These are phyloP conservation scores for Loxodes magnus DNA, from an alignment of 73 alveolate species.

Conservation along the genomic window DNA sequence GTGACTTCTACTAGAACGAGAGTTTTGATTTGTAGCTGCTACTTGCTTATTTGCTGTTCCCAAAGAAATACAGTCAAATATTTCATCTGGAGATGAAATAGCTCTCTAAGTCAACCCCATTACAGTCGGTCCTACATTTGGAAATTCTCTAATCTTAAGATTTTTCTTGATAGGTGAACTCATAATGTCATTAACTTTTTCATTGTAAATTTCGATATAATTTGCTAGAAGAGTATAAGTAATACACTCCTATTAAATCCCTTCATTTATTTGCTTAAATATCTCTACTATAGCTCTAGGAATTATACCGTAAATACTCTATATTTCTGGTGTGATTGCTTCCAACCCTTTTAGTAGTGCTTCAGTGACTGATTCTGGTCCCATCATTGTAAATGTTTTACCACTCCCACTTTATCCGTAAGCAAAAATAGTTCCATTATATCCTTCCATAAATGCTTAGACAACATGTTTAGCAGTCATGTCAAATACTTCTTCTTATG, in stretches of 20 bases:
- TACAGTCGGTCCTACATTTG: constrained; percentile 26
- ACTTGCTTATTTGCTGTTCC: constrained; percentile 78
- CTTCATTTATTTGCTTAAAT: constrained; percentile 63
- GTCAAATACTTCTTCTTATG: constrained; percentile 5
- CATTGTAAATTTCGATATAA: constrained; percentile 81
- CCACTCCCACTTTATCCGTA: constrained; percentile 15
- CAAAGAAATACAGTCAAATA: constrained; percentile 46
- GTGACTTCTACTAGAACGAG: constrained; percentile 81
- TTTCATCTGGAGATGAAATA: constrained; percentile 62
- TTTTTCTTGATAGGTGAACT: constrained; percentile 35
- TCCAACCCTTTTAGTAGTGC: neutral
- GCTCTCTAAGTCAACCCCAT: constrained; percentile 46
- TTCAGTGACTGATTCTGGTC: constrained; percentile 15
- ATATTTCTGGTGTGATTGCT: constrained; percentile 14
- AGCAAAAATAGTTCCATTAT: constrained; percentile 9
- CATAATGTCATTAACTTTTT: constrained; percentile 63
- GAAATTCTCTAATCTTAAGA: constrained; percentile 55
- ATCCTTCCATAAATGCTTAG: constrained; percentile 7
- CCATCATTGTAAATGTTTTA: constrained; percentile 13
- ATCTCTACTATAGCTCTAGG: constrained; percentile 76
- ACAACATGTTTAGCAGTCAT: constrained; percentile 1
- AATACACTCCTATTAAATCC: constrained; percentile 41
- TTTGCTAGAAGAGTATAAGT: constrained; percentile 35
- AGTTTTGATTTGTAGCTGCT: constrained; percentile 86
- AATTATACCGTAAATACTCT: constrained; percentile 44